Conservation (phyloP, 2,329 filamentous ascomycete genomes). For the Ophiostoma piceae region DNA sequence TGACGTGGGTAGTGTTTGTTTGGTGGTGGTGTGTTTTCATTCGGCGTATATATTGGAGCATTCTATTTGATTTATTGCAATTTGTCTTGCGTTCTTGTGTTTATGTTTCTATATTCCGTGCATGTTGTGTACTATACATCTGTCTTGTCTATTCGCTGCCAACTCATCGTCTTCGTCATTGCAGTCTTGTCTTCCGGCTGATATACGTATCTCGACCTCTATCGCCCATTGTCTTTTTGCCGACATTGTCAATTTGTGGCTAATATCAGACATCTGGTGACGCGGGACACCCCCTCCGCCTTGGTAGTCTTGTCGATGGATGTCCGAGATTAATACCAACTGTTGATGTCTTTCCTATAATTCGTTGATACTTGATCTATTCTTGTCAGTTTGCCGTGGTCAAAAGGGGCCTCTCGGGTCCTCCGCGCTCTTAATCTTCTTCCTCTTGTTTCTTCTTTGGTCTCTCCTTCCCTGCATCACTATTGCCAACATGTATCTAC, state of each 20-base stretch:
- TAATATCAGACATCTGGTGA: too few species aligned
- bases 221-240: background rate
- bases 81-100: background rate
- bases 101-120: background rate
- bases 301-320: too few species aligned
- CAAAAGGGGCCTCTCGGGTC: too few species aligned
- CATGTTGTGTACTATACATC: background rate
- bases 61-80: constrained; percentile 1
- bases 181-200: background rate
- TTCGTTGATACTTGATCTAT: too few species aligned
- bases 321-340: too few species aligned
- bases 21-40: background rate
- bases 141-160: background rate
- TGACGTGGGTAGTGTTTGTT: background rate
- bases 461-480: too few species aligned
- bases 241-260: background rate
- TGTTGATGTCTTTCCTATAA: too few species aligned
- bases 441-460: too few species aligned
- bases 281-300: too few species aligned
- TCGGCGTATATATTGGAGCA: background rate
- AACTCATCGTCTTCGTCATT: background rate
- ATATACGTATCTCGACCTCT: background rate
- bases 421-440: too few species aligned
- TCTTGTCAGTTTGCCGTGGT: too few species aligned
- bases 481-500: too few species aligned